A percentile compares a stretch with the other conserved stretches of the same genome.
Evolutionary conservation across 768 basidiomycete species (phyloP).

Genomic region (Boletus sensibilis): DNA sequence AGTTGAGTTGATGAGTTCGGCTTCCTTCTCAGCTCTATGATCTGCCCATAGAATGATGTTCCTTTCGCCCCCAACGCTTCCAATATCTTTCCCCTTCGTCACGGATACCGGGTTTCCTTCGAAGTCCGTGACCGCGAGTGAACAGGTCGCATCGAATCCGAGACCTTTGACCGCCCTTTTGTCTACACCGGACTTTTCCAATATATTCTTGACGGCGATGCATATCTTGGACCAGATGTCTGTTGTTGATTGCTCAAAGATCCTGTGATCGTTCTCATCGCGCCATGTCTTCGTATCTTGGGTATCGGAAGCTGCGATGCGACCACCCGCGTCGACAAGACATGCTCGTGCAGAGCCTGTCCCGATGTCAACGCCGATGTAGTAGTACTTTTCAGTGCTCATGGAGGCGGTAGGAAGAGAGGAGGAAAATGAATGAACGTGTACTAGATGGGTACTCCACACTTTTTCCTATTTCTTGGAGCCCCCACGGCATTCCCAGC

Average conservation of each 20-base stretch:
- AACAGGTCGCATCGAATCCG: constrained; percentile 97
- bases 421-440: background rate
- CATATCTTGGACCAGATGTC: constrained; percentile 83
- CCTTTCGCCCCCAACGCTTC: constrained; percentile 59
- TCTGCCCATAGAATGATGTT: constrained; percentile 97
- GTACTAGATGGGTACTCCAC: constrained; percentile 16
- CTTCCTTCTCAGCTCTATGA: constrained; percentile 91
- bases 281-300: constrained; percentile 85
- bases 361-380: constrained; percentile 82
- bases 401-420: constrained; percentile 24
- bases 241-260: constrained; percentile 93
- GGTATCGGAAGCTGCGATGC: constrained; percentile 73
- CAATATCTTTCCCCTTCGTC: constrained; percentile 64
- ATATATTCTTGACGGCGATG: constrained; percentile 57
- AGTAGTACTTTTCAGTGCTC: constrained; percentile 44
- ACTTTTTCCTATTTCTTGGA: background rate
- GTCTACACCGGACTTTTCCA: constrained; percentile 54
- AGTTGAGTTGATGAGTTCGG: constrained; percentile 82
- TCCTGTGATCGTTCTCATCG: constrained; percentile 78
- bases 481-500: background rate
- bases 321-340: constrained; percentile 68
- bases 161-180: constrained; percentile 75
- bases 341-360: constrained; percentile 92
- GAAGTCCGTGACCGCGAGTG: constrained; percentile 79
- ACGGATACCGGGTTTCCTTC: constrained; percentile 74